Conservation (phyloP, 192 early-diverging fungal species). For the Umbelopsis ramanniana region DNA sequence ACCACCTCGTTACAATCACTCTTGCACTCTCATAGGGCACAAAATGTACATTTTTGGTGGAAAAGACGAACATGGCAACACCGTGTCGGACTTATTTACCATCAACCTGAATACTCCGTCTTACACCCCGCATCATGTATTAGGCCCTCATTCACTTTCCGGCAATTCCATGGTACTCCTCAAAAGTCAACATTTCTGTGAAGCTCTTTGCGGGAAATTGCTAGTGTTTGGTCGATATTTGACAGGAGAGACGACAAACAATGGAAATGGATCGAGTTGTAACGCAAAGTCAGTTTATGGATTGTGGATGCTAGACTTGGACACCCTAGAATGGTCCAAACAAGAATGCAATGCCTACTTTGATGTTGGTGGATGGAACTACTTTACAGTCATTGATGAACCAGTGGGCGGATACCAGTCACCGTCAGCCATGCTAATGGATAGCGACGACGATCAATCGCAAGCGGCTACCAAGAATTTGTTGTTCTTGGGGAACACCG, state of each 20-base stretch:
- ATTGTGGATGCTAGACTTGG: constrained; percentile 64
- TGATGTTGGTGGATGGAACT: constrained; percentile 60
- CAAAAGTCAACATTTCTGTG: constrained; percentile 65
- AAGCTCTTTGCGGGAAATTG: constrained; percentile 57
- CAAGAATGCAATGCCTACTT: constrained; percentile 53
- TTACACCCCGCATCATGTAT: constrained; percentile 42
- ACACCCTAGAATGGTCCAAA: constrained; percentile 59
- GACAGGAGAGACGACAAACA: constrained; percentile 28
- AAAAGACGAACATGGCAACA: constrained; percentile 54
- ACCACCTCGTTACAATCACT: constrained; percentile 60
- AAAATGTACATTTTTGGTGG: constrained; percentile 68
- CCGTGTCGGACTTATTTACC: constrained; percentile 55
- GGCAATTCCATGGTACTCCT: constrained; percentile 50
- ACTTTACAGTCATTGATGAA: constrained; percentile 55
- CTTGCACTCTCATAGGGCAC: constrained; percentile 52
- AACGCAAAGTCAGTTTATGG: constrained; percentile 42
- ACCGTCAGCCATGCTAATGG: constrained; percentile 15
- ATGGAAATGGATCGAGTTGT: constrained; percentile 10
- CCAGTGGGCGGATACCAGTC: constrained; percentile 24
- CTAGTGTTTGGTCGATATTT: constrained; percentile 57
- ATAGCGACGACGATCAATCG: constrained; percentile 37
- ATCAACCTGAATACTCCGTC: constrained; percentile 52
- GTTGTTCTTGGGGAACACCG: constrained; percentile 58
- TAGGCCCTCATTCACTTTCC: constrained; percentile 31
- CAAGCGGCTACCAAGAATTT: constrained; percentile 41